Percentiles rank a stretch among this genome's conserved stretches.
These are phyloP conservation scores for Coniochaeta sp. DNA, from an alignment of 2,329 filamentous ascomycete species.

Conservation along the genomic window DNA sequence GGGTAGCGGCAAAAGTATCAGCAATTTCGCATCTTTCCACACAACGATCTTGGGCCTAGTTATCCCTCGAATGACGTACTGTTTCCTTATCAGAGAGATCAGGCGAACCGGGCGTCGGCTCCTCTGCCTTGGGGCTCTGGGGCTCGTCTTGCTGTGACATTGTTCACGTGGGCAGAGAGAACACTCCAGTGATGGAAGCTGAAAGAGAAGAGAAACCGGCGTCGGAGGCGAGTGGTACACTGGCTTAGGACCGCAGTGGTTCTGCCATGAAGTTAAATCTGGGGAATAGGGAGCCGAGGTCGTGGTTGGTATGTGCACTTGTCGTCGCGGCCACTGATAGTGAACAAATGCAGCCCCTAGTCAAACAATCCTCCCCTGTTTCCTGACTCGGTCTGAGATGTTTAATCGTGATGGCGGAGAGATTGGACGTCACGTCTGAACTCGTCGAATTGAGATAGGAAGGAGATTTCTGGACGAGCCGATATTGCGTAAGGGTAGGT, in stretches of 20 bases:
- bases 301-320: neutral
- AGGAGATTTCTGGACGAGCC: neutral
- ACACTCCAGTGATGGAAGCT: too few species aligned
- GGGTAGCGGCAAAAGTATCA: neutral
- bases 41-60: too few species aligned
- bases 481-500: too few species aligned
- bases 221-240: neutral
- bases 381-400: neutral
- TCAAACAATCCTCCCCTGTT: neutral
- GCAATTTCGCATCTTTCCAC: too few species aligned
- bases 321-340: neutral
- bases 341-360: neutral
- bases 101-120: constrained; percentile 17
- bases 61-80: constrained; percentile 20
- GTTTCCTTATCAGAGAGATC: constrained; percentile 29
- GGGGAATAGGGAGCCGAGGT: neutral
- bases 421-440: neutral
- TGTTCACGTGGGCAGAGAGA: neutral
- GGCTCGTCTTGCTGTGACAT: neutral
- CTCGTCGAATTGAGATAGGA: neutral
- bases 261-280: neutral
- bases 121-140: neutral
- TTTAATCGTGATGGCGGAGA: too few species aligned
- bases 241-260: neutral
- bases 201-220: too few species aligned